Evolutionary conservation across 257 asterid species (phyloP).

Genomic region (Solanum corneliomulleri): DNA sequence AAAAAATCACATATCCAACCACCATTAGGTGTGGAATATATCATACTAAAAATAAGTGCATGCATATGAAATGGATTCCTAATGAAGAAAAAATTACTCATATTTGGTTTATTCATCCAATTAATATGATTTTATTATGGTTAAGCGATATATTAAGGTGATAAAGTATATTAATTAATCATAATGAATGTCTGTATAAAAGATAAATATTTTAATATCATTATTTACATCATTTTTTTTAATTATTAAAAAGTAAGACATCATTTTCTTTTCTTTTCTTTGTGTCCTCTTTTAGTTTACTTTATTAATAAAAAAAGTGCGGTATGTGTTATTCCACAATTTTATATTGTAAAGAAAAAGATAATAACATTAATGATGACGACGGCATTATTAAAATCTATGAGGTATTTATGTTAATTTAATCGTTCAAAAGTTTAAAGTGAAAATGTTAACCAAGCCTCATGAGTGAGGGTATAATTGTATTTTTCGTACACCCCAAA

Average conservation of each 20-base stretch:
- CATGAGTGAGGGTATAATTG: neutral
- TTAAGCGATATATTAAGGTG: neutral
- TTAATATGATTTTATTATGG: neutral
- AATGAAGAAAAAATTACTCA: neutral
- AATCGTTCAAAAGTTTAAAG: neutral
- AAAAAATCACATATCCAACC: neutral
- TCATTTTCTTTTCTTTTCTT: neutral
- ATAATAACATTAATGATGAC: neutral
- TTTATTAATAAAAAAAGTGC: neutral
- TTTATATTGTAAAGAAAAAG: neutral
- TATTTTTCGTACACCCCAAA: neutral
- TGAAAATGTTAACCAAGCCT: neutral
- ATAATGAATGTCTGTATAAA: neutral
- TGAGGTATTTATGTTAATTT: accelerated
- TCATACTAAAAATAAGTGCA: neutral
- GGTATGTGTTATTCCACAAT: neutral
- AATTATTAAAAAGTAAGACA: neutral
- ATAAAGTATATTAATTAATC: neutral
- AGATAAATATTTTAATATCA: no score
- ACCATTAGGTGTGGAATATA: neutral
- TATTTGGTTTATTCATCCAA: neutral
- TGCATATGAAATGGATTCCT: neutral
- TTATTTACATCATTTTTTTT: no score
- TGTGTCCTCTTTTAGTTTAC: neutral
- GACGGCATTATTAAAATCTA: neutral